phyloP scores from a whole-genome alignment of 164 flowering plant species.

The Magnolia officinalis region DNA sequence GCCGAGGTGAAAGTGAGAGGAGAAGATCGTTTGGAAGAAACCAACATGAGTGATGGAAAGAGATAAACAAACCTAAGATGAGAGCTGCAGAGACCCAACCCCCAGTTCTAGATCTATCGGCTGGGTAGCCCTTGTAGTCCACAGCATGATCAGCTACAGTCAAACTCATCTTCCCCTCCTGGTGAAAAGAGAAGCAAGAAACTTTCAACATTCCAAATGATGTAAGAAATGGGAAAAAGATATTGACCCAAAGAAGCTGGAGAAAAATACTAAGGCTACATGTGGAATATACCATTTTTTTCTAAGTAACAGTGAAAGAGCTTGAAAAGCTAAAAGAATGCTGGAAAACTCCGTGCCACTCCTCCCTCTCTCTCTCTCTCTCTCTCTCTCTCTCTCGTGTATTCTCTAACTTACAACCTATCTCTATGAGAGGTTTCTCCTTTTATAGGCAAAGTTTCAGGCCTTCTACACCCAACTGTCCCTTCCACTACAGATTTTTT shows the following conservation, averaged over 20 bases:
- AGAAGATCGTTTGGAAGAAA: not conserved
- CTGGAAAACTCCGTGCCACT: not conserved
- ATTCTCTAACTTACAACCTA: constrained; percentile 21
- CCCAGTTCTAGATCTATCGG: constrained; percentile 73
- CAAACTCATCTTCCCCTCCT: constrained; percentile 50
- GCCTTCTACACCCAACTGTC: constrained; percentile 18
- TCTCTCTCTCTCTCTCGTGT: constrained; percentile 1
- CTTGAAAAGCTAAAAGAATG: constrained; percentile 17
- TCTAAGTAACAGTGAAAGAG: constrained; percentile 9
- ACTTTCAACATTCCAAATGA: not conserved
- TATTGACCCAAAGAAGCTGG: constrained; percentile 22
- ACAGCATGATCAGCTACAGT: constrained; percentile 53
- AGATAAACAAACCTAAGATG: constrained; percentile 51
- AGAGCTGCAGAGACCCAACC: constrained; percentile 88
- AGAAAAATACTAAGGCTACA: not conserved
- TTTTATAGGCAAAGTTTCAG: constrained; percentile 40
- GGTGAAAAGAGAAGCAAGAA: constrained; percentile 2
- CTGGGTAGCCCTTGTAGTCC: constrained; percentile 70
- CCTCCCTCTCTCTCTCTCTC: constrained; percentile 8
- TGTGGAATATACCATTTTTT: constrained; percentile 29
- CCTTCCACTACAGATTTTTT: constrained; percentile 30
- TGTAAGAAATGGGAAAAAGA: not conserved
- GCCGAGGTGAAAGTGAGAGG: not conserved
- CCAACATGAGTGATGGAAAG: not conserved
- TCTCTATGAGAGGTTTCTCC: constrained; percentile 15